Conservation (phyloP, 2,329 filamentous ascomycete species). For the Camillea tinctor region DNA sequence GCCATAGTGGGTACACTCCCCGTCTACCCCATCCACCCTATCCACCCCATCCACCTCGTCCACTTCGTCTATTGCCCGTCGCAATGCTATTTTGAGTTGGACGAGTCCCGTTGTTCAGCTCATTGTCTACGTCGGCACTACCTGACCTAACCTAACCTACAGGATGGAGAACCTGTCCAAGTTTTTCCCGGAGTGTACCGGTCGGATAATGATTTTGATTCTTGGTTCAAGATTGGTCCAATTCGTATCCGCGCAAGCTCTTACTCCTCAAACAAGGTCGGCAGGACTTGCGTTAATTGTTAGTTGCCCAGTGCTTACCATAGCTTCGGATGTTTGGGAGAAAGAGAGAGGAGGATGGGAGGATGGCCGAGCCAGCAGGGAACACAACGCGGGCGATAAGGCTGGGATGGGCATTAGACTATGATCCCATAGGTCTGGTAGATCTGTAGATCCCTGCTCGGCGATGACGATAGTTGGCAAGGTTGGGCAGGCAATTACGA, state of each 20-base stretch:
- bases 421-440: constrained; percentile 29
- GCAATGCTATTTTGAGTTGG: neutral
- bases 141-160: neutral
- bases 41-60: no score
- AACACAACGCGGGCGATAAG: neutral
- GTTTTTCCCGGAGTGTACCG: neutral
- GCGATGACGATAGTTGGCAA: constrained; percentile 16
- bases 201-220: neutral
- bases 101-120: neutral
- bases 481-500: no score
- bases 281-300: neutral
- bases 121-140: neutral
- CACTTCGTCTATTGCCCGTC: no score
- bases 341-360: constrained; percentile 8
- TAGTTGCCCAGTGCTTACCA: neutral
- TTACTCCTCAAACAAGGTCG: neutral
- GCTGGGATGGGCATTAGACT: constrained; percentile 16
- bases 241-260: neutral
- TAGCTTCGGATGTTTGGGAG: constrained; percentile 11
- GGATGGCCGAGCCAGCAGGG: constrained; percentile 9
- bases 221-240: neutral
- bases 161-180: neutral
- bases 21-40: no score
- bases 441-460: constrained; percentile 27
- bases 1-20: no score